Conservation (phyloP, 768 basidiomycete species). For the Kwoniella newhampshirensis region DNA sequence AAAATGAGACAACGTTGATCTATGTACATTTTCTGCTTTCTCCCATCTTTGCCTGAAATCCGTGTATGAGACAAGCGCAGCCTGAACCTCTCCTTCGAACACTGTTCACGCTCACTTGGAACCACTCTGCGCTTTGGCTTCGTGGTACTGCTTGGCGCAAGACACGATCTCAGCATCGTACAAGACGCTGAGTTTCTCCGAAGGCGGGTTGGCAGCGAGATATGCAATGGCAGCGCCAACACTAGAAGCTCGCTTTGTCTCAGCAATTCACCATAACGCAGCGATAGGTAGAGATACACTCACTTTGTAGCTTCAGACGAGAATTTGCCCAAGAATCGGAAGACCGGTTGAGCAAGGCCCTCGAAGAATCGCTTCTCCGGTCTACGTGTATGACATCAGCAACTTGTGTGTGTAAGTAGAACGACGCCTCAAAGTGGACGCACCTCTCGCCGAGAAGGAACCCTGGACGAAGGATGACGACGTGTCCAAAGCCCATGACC, state of each 20-base stretch:
- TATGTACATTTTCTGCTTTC: too few relatives aligned
- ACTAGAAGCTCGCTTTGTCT: conserved; percentile 12
- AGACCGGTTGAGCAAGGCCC: neutral
- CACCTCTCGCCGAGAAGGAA: conserved; percentile 41
- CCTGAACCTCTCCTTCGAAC: neutral
- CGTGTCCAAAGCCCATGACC: conserved; percentile 33
- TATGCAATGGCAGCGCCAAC: conserved; percentile 46
- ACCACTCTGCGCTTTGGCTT: neutral
- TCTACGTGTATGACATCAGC: too few relatives aligned
- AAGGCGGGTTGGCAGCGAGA: conserved; percentile 33
- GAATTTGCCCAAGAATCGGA: conserved; percentile 18
- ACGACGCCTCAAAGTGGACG: conserved; percentile 17
- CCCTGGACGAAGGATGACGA: conserved; percentile 47
- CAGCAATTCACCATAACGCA: neutral
- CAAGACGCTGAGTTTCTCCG: conserved; percentile 30
- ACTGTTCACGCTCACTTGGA: conserved; percentile 1
- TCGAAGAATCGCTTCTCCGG: conserved; percentile 3
- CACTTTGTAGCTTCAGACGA: conserved; percentile 38
- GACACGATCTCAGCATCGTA: conserved; percentile 34
- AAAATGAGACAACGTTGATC: too few relatives aligned
- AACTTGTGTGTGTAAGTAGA: too few relatives aligned
- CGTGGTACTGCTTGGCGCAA: conserved; percentile 30
- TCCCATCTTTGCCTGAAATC: too few relatives aligned
- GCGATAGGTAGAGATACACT: conserved; percentile 9
- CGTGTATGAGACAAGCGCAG: too few relatives aligned